These are phyloP conservation scores for Phialophora macrospora DNA, from an alignment of 2,329 filamentous ascomycete species.

Conservation along the genomic window DNA sequence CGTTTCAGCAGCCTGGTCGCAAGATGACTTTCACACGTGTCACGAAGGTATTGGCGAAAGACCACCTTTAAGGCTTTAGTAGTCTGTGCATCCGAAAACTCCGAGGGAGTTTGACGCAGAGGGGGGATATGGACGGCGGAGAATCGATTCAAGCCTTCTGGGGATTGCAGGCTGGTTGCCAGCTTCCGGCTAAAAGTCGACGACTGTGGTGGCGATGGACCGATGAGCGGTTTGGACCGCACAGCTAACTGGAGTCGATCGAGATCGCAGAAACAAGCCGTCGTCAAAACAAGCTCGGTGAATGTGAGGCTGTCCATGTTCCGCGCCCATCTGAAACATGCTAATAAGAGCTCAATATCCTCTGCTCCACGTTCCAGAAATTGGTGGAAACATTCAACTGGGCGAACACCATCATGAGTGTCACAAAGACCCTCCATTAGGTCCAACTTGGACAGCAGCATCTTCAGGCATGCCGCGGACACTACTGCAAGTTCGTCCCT, in stretches of 20 bases:
- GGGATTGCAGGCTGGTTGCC: not conserved
- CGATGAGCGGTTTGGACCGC: conserved; percentile 9
- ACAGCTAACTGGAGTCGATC: conserved; percentile 6
- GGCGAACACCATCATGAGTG: conserved; percentile 6
- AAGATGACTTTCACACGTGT: conserved; percentile 7
- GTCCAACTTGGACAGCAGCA: conserved; percentile 10
- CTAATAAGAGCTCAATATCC: conserved; percentile 11
- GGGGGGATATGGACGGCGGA: conserved; percentile 3
- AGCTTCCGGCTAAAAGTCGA: not conserved
- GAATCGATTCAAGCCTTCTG: not conserved
- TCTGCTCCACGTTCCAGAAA: conserved; percentile 10
- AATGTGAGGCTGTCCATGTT: conserved; percentile 4
- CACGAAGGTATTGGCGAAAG: conserved; percentile 11
- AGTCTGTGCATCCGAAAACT: conserved; percentile 12
- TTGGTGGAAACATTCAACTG: conserved; percentile 19
- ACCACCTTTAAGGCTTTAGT: conserved; percentile 6
- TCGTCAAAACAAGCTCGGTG: conserved; percentile 15
- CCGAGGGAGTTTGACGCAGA: not conserved
- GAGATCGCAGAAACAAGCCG: conserved; percentile 16
- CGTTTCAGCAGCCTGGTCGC: conserved; percentile 16
- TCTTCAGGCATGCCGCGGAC: conserved; percentile 14
- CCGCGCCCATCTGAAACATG: conserved; percentile 13
- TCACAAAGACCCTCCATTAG: not conserved
- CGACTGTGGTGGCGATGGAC: not conserved
- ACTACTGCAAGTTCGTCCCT: not conserved